These are phyloP conservation scores for Ustilago curta DNA, from an alignment of 1,284 basidiomycete genomes.

Conservation along the genomic window DNA sequence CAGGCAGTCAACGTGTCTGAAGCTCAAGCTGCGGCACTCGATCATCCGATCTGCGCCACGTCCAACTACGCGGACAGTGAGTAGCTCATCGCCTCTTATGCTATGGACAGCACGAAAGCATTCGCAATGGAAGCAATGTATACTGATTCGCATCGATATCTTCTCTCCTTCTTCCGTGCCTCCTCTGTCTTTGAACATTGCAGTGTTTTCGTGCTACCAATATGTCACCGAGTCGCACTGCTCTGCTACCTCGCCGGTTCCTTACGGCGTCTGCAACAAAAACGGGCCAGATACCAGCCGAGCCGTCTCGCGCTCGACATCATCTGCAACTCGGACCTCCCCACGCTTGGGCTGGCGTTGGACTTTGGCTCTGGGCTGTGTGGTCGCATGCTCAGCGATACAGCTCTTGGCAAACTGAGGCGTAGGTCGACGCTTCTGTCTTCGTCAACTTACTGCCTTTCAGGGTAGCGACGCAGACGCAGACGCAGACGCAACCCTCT, in stretches of 20 bases:
- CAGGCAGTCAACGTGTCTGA: slow-evolving; percentile 33
- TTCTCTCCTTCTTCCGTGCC: neutral
- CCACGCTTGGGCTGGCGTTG: slow-evolving; percentile 18
- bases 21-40: slow-evolving; percentile 32
- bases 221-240: slow-evolving; percentile 52
- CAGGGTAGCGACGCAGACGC: neutral
- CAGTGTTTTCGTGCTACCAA: slow-evolving; percentile 55
- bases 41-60: slow-evolving; percentile 49
- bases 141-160: neutral
- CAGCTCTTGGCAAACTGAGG: slow-evolving; percentile 17
- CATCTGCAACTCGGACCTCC: slow-evolving; percentile 10
- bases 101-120: too few species aligned
- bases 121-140: too few species aligned
- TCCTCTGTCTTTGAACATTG: neutral
- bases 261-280: slow-evolving; percentile 48
- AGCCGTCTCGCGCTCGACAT: slow-evolving; percentile 16
- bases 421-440: neutral
- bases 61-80: slow-evolving; percentile 56
- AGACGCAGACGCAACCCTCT: neutral
- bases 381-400: slow-evolving; percentile 29
- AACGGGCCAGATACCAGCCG: slow-evolving; percentile 46
- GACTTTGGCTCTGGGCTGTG: slow-evolving; percentile 14
- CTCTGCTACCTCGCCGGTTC: slow-evolving; percentile 40
- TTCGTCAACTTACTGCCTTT: neutral
- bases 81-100: slow-evolving; percentile 5